Evolutionary conservation across 2,329 filamentous ascomycete genomes (phyloP).

Genomic region (Sordariomycetes sp.): DNA sequence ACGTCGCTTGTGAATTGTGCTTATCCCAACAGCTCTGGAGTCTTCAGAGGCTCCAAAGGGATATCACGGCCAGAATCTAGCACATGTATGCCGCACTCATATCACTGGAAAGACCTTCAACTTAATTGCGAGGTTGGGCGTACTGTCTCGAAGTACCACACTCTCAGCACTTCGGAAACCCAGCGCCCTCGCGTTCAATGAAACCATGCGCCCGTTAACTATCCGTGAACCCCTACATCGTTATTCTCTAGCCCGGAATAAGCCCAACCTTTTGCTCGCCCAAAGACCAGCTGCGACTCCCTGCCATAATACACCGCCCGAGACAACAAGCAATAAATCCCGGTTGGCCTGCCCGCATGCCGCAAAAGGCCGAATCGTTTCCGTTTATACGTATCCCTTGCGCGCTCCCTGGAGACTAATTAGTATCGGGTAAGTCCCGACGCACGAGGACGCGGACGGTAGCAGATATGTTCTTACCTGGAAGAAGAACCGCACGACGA

Average conservation of each 20-base stretch:
- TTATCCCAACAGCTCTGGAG: no score
- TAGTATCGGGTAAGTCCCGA: not conserved
- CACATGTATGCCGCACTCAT: not conserved
- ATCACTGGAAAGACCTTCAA: not conserved
- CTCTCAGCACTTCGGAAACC: not conserved
- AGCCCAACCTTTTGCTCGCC: not conserved
- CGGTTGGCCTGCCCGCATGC: not conserved
- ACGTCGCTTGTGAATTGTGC: no score
- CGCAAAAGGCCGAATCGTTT: not conserved
- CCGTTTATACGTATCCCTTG: slow-evolving; percentile 52
- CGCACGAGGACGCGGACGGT: not conserved
- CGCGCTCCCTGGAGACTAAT: slow-evolving; percentile 37
- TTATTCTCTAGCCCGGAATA: not conserved
- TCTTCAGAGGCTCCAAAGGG: no score
- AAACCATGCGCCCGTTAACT: not conserved
- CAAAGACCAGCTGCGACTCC: not conserved
- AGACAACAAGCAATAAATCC: slow-evolving; percentile 12
- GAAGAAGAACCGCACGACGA: slow-evolving; percentile 98
- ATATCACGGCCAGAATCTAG: not conserved
- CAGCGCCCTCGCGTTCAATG: not conserved
- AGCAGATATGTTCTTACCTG: slow-evolving; percentile 42
- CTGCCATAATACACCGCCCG: slow-evolving; percentile 9
- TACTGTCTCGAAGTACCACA: not conserved
- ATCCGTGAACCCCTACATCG: not conserved
- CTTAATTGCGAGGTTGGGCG: not conserved